Base-by-base conservation (phyloP, 192 early-diverging fungal species). In the Spizellomyces sp. region DNA sequence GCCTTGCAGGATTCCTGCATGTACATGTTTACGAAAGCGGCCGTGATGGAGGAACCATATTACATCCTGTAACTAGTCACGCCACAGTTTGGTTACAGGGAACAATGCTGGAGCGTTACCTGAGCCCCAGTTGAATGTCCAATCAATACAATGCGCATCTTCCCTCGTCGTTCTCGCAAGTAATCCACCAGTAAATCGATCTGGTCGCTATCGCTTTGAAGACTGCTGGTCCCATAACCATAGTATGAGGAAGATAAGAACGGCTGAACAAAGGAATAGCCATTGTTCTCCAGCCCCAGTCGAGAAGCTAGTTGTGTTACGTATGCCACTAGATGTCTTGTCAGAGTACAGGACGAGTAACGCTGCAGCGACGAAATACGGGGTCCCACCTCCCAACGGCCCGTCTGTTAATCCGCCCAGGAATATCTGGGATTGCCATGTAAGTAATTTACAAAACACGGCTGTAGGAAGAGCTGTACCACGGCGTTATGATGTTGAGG, bases 91-190 rank as follows among this genome's bases (percentile, higher is more conserved):
- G 27, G 27, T 36, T 36, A 36, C 27, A 36, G 27, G 27, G 27
- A 36, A 3, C 27, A 36, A 0, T 36, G 27, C 27, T 36, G 27
- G 27, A 36, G 1, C 15, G 27, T 36, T 10, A 61, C 63, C 45
- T 64, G 63, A 14, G 36, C 21, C 9, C 63, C 63, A 15, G 63
- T 64, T n/a, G 36, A 45, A 64, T 64, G 63, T 45, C 63, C 63
- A n/a, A 64, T 64, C 9, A 64, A 14, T 1, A 64, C 45, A 46
- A 64, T 21, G 15, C 47, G 12, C 12, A 14, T 61, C 21, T 61
- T 61, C n/a, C 27, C 27, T 22, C 59, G 12, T 22, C 27, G 59
- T 14, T 17, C 10, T 41, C 12, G 14, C 14, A 12, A 61, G 36
- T 19, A 61, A 10, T 17, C 36, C n/a, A 61, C 27, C 14, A 61